Base-by-base conservation (phyloP, 371 early-diverging fungal species). In the Mucor piriformis region DNA sequence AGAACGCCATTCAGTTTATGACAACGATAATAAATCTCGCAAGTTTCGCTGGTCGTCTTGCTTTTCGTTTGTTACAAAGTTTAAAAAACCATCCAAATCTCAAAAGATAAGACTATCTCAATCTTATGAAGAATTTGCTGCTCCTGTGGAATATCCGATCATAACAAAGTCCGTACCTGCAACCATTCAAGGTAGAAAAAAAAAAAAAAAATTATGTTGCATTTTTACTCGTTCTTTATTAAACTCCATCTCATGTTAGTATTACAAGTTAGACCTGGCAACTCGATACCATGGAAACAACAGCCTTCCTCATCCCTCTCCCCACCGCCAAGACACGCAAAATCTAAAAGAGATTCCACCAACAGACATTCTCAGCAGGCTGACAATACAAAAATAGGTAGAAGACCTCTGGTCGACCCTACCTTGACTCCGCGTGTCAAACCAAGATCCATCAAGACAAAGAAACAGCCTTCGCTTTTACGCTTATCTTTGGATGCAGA, bases 401-500 rank as follows among this genome's bases (percentile, higher is more conserved):
- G 48, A 47, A 52, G 50, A n/a, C 58, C 58, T 21, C 33, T 52
- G n/a, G 35, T 51, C 16, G 58, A 57, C 10, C 52, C 63, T 21
- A 42, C 63, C 1, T 33, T 57, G 10, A 59, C 48, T 11, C 57
- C 63, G 24, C 53, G 51, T 21, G 54, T 56, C 3, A 54, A 52
- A 23, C 67, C 62, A 3, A 48, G 46, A 50, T 49, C 62, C 6
- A 58, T 54, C 15, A 54, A 57, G 37, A 24, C 67, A 20, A 29
- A 50, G 29, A 53, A 59, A 20, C 56, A 67, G 20, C 51, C 72
- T 1, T 63, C 60, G 8, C 57, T 72, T 6, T 40, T 74, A 15
- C 66, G 77, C 0, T 50, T 76, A 10, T 76, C 77, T 23, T 29
- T 76, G 13, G 77, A 76, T 13, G 67, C 71, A 3, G 77, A 76